These are phyloP conservation scores for Lachancea thermotolerans DNA, from an alignment of 805 yeast species.

Conservation along the genomic window DNA sequence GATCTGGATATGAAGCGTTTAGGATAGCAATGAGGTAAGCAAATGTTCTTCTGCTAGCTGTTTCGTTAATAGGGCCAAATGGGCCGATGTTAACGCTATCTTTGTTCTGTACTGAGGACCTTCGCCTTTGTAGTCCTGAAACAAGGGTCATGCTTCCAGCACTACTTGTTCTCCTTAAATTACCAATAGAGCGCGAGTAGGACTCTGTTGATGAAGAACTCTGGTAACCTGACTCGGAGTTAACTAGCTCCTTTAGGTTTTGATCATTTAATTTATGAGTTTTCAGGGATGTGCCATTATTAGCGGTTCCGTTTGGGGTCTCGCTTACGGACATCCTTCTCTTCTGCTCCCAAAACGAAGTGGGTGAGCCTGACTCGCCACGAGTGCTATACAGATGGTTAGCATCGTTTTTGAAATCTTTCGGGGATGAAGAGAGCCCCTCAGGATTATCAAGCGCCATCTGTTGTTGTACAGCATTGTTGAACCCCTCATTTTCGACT, in stretches of 20 bases:
- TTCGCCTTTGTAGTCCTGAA: constrained; percentile 11
- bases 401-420: background rate
- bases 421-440: constrained; percentile 9
- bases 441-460: constrained; percentile 14
- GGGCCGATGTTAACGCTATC: constrained; percentile 45
- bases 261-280: constrained; percentile 31
- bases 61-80: constrained; percentile 84
- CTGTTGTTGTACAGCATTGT: constrained; percentile 29
- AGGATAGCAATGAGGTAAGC: constrained; percentile 85
- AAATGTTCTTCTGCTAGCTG: constrained; percentile 82
- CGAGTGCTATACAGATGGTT: constrained; percentile 7
- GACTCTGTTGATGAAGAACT: constrained; percentile 30
- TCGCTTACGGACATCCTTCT: constrained; percentile 36
- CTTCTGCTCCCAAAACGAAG: constrained; percentile 36
- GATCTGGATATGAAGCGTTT: constrained; percentile 92
- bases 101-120: constrained; percentile 26
- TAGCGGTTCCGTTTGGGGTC: constrained; percentile 7
- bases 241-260: constrained; percentile 30
- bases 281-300: constrained; percentile 10
- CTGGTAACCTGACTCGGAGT: constrained; percentile 22
- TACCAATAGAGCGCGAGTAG: constrained; percentile 9
- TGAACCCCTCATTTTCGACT: constrained; percentile 32
- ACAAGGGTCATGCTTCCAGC: constrained; percentile 13
- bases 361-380: constrained; percentile 14
- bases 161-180: constrained; percentile 24